Conservation (phyloP, 139 green algal species). For the Coelastrella sp. region DNA sequence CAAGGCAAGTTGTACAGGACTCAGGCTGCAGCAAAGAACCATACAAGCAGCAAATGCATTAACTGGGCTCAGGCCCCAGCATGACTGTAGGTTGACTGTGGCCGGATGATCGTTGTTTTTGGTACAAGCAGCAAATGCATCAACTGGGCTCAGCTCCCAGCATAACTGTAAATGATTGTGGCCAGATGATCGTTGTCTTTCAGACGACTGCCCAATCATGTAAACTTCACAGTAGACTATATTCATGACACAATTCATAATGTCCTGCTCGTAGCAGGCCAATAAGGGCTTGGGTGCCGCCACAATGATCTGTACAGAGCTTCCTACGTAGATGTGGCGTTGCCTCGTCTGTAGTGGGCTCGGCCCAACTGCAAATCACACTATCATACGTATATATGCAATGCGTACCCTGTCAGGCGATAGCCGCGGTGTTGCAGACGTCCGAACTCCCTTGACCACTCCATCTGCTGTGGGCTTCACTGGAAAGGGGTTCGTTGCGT, state of each 20-base stretch:
- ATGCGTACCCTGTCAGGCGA: slow-evolving; percentile 50
- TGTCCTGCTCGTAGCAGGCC: not conserved
- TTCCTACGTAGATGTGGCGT: not conserved
- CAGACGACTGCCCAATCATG: no score
- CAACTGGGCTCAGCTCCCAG: not conserved
- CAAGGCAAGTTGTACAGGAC: not conserved
- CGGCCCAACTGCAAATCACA: not conserved
- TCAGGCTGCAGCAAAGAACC: not conserved
- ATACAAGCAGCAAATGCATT: not conserved
- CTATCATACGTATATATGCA: not conserved
- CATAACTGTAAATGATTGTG: not conserved
- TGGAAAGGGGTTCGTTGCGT: slow-evolving; percentile 20
- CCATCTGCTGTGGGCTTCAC: not conserved
- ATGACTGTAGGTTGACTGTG: not conserved
- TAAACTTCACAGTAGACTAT: no score
- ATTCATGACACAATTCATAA: no score
- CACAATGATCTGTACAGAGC: not conserved
- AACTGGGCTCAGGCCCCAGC: not conserved
- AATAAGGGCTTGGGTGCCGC: not conserved
- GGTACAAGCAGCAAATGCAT: not conserved
- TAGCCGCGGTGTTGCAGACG: slow-evolving; percentile 55
- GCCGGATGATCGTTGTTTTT: no score
- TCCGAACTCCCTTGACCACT: slow-evolving; percentile 54
- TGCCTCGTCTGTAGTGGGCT: no score
- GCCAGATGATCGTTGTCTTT: no score